A percentile compares a stretch with the other conserved stretches of the same genome.
These are phyloP conservation scores for Alternaria triticina DNA, from an alignment of 2,329 filamentous ascomycete species.

Conservation along the genomic window DNA sequence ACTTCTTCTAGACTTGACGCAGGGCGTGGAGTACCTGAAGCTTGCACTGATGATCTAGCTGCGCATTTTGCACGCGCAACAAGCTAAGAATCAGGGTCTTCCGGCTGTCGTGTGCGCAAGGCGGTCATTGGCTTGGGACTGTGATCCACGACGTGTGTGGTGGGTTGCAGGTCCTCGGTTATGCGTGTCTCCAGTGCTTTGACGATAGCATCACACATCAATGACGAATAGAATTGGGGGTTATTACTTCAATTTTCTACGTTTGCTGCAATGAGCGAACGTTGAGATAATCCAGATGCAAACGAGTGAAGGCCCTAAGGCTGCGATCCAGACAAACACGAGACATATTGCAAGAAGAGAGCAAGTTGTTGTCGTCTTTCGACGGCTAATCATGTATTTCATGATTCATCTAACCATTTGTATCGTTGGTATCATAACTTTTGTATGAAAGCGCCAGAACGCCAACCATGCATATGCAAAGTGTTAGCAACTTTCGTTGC, in stretches of 20 bases:
- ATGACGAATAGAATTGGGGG: neutral
- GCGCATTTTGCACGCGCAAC: neutral
- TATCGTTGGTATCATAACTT: conserved; percentile 36
- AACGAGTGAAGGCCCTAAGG: neutral
- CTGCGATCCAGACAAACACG: neutral
- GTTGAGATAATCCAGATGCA: neutral
- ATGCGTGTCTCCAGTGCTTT: neutral
- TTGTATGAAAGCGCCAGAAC: conserved; percentile 33
- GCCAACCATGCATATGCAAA: conserved; percentile 37
- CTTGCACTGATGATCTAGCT: neutral
- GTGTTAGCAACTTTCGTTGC: conserved; percentile 25
- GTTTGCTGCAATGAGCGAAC: neutral
- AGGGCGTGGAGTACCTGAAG: conserved; percentile 15
- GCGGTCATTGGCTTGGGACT: neutral
- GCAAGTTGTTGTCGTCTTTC: neutral
- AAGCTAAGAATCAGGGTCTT: conserved; percentile 12
- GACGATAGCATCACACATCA: neutral
- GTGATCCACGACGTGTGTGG: neutral
- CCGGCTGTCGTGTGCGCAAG: conserved; percentile 4
- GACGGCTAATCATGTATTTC: conserved; percentile 2
- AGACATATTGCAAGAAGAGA: neutral
- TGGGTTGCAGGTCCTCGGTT: neutral
- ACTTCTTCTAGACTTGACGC: conserved; percentile 2
- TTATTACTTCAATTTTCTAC: neutral
- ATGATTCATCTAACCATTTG: conserved; percentile 18